Conservation (phyloP, 1,284 basidiomycete genomes). For the Ceratobasidium sp. region DNA sequence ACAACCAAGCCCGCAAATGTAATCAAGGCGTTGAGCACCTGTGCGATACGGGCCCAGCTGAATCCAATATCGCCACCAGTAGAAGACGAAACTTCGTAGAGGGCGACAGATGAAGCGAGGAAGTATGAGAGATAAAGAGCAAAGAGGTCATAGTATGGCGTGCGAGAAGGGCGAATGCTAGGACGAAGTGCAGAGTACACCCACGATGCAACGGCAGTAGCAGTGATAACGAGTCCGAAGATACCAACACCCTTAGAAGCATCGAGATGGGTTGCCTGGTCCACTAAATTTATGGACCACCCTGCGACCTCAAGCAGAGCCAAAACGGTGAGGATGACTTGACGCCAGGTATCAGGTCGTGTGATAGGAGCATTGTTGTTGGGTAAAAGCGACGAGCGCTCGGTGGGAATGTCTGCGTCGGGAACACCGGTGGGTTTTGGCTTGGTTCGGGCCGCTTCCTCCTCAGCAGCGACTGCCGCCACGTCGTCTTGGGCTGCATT, state of each 20-base stretch:
- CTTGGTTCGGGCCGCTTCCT: slow-evolving; percentile 25
- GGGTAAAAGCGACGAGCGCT: slow-evolving; percentile 34
- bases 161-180: slow-evolving; percentile 26
- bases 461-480: slow-evolving; percentile 39
- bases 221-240: slow-evolving; percentile 5
- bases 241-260: neutral
- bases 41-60: slow-evolving; percentile 4
- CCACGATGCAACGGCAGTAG: slow-evolving; percentile 37
- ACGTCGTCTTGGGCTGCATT: slow-evolving; percentile 31
- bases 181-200: slow-evolving; percentile 42
- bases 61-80: neutral
- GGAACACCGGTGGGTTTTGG: slow-evolving; percentile 17
- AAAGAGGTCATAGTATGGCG: slow-evolving; percentile 43
- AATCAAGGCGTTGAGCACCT: slow-evolving; percentile 18
- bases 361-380: neutral
- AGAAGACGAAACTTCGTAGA: slow-evolving; percentile 32
- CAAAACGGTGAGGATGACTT: slow-evolving; percentile 24
- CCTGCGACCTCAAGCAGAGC: slow-evolving; percentile 21
- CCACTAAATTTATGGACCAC: slow-evolving; percentile 8
- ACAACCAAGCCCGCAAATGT: slow-evolving; percentile 8
- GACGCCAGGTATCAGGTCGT: slow-evolving; percentile 38
- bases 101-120: slow-evolving; percentile 25
- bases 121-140: slow-evolving; percentile 32
- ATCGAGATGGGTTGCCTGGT: neutral
- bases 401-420: slow-evolving; percentile 39